Base-by-base conservation (phyloP, 2,329 filamentous ascomycete genomes). In the Curvularia sp. region DNA sequence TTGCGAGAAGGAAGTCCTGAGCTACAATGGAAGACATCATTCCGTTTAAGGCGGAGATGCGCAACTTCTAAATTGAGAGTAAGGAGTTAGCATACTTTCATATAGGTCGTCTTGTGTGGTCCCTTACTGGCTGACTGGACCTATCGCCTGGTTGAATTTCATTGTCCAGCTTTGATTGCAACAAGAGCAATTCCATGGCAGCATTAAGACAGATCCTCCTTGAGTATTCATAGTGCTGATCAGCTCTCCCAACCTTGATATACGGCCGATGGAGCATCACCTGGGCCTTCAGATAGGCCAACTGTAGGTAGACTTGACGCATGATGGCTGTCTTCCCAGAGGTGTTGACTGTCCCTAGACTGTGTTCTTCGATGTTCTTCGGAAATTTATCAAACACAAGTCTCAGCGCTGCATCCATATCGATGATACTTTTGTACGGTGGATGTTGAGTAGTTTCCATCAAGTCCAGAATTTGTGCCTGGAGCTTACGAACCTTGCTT, bases 1-100 rank as follows among this genome's bases (percentile, higher is more conserved):
- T 79, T 1, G 81, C 82, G 2, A 83, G 73, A 7, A 84, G 69
- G 47, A 83, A 83, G 58, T 82, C 80, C 55, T 82, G 78, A 2
- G 75, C 76, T 49, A 80, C 73, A 3, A 82, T 62, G 3, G 79
- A 79, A 10, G 77, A 77, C 15, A 82, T 58, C 44, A 80, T 80
- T 79, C 79, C 83, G 41, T 73, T 75, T 38, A 81, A 70, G 4
- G 75, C 73, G 50, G 74, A 72, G 8, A 83, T 62, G 1, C 74
- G 75, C n/a, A 66, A 71, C 26, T 61, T 63, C 13, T 43, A n/a
- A 1, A 3, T 41, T 20, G 10, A 30, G 5, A 39, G 8, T 15
- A 20, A 41, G 3, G 12, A 5, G 10, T 50, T 13, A 50, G 35
- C 30, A 15, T 13, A 4, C 30, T 20, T 22, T 22, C 2, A 20